phyloP scores from a whole-genome alignment of 2,329 filamentous ascomycete species.

The Diaporthe eres region DNA sequence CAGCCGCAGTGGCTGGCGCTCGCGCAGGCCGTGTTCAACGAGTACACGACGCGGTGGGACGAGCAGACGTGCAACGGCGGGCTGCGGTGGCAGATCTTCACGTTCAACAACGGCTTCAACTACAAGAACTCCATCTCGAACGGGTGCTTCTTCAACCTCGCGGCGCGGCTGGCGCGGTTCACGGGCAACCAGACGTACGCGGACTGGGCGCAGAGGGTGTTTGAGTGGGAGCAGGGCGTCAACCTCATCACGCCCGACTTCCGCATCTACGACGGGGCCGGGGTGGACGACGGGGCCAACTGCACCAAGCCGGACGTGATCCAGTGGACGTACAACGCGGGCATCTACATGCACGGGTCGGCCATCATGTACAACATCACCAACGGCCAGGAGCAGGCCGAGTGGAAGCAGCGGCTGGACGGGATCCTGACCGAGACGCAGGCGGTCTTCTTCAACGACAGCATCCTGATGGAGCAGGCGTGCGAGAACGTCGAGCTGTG shows the following conservation, averaged over 20 bases:
- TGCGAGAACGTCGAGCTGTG: conserved; percentile 75
- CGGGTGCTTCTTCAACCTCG: conserved; percentile 79
- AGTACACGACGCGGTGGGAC: conserved; percentile 81
- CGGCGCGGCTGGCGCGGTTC: conserved; percentile 80
- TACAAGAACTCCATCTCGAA: conserved; percentile 80
- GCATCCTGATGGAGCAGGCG: conserved; percentile 74
- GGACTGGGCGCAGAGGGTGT: conserved; percentile 81
- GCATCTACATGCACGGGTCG: conserved; percentile 73
- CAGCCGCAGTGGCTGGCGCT: conserved; percentile 83
- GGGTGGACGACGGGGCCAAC: conserved; percentile 55
- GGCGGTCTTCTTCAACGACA: conserved; percentile 69
- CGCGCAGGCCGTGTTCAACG: conserved; percentile 84
- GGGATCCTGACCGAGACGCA: conserved; percentile 68
- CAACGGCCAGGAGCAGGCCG: conserved; percentile 53
- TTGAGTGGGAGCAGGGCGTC: conserved; percentile 71
- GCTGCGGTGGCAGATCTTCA: conserved; percentile 88
- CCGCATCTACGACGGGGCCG: conserved; percentile 71
- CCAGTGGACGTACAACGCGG: conserved; percentile 80
- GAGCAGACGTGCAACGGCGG: conserved; percentile 77
- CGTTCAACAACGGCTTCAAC: conserved; percentile 79
- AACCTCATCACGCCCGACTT: conserved; percentile 70
- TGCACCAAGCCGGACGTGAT: conserved; percentile 69
- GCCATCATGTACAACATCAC: conserved; percentile 77
- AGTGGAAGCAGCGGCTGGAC: conserved; percentile 71
- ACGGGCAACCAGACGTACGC: conserved; percentile 85